Evolutionary conservation across 768 basidiomycete species (phyloP).

Genomic region (Ramaria rubella): DNA sequence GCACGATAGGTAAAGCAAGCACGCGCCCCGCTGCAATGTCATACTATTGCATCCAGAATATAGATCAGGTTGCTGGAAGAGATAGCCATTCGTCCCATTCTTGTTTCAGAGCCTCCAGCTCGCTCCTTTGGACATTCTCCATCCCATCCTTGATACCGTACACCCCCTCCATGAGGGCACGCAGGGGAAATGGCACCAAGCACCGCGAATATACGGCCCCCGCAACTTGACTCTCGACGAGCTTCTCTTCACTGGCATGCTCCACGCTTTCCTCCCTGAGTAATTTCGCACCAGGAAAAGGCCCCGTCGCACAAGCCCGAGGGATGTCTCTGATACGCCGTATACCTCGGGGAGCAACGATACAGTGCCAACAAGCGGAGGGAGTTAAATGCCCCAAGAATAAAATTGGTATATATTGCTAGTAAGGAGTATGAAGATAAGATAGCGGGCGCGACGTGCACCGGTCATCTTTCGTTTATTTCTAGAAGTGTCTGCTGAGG

Average conservation of each 20-base stretch:
- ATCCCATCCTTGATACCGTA: slow-evolving; percentile 40
- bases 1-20: no score
- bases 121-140: not conserved
- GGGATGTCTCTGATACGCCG: slow-evolving; percentile 41
- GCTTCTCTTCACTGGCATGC: slow-evolving; percentile 19
- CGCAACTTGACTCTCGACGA: slow-evolving; percentile 31
- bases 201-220: slow-evolving; percentile 54
- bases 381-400: slow-evolving; percentile 69
- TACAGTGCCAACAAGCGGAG: slow-evolving; percentile 71
- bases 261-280: slow-evolving; percentile 24
- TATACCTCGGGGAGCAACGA: slow-evolving; percentile 46
- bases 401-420: slow-evolving; percentile 63
- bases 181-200: slow-evolving; percentile 57
- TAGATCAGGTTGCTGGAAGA: no score
- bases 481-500: slow-evolving; percentile 17
- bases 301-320: slow-evolving; percentile 39
- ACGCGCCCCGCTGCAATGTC: no score
- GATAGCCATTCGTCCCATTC: not conserved
- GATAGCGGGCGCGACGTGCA: slow-evolving; percentile 62
- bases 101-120: not conserved
- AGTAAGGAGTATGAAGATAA: slow-evolving; percentile 71
- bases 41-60: no score
- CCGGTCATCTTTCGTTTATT: slow-evolving; percentile 13
- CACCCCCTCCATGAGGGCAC: slow-evolving; percentile 69
- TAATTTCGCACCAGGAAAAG: slow-evolving; percentile 39